Conservation (phyloP, 1,139 yeast species). For the Hanseniaspora gamundiae region DNA sequence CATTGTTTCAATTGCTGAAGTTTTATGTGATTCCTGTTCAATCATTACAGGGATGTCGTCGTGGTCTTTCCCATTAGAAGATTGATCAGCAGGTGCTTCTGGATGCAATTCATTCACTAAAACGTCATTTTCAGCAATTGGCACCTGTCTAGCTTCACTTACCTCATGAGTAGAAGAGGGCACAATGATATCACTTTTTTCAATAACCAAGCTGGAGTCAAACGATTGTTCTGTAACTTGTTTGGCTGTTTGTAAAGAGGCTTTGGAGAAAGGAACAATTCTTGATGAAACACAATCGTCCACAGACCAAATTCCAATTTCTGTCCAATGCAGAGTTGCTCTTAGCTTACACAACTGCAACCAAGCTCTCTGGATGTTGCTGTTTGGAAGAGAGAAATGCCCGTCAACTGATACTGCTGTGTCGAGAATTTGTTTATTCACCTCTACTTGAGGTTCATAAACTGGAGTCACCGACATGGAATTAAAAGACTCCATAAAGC, state of each 20-base stretch:
- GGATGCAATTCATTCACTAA: neutral
- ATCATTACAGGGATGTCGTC: neutral
- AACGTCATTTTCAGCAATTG: neutral
- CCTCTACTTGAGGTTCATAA: slow-evolving; percentile 2
- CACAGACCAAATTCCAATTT: slow-evolving; percentile 45
- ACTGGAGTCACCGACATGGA: slow-evolving; percentile 1
- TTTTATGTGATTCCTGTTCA: neutral
- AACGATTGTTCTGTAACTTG: too few species aligned
- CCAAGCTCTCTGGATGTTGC: slow-evolving; percentile 38
- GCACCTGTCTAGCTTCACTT: too few species aligned
- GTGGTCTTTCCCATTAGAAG: neutral
- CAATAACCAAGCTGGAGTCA: too few species aligned
- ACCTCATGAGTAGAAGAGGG: too few species aligned
- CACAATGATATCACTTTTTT: too few species aligned
- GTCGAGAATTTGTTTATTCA: neutral
- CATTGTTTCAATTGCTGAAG: too few species aligned
- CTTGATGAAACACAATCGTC: slow-evolving; percentile 24
- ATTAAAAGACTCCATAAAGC: slow-evolving; percentile 6
- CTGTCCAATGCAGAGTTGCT: slow-evolving; percentile 69
- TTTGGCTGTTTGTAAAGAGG: neutral
- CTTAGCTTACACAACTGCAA: slow-evolving; percentile 43
- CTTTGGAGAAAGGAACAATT: slow-evolving; percentile 20
- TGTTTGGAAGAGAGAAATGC: slow-evolving; percentile 16
- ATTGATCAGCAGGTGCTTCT: neutral
- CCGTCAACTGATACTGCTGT: slow-evolving; percentile 9